Evolutionary conservation across 768 basidiomycete species (phyloP), one percentile per base, ranked within the genome.

Genomic region (Podaxis pistillaris): DNA sequence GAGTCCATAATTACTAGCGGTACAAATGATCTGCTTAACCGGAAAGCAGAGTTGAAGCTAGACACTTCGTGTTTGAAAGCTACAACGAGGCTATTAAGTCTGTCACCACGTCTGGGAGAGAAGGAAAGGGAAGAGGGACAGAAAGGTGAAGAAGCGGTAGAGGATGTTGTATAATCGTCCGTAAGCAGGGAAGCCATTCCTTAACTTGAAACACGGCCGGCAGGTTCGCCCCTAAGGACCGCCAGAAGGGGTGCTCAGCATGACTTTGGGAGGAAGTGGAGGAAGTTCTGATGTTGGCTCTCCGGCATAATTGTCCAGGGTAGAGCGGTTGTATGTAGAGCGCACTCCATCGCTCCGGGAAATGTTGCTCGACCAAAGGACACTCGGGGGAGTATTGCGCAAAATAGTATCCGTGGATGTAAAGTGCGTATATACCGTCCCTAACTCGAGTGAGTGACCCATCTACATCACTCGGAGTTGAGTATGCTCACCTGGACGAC

Each of bases 361-460:
- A 15, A 68, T 65, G 15, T 73, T 75, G 58, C 71, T 73, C 56
- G 46, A 40, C 60, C 70, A 71, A 66, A 71, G 70, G 30, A 75
- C 67, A 60, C 68, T 70, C 24, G 60, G 56, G 40, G 72, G 66
- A 22, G 71, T 66, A 38, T 69, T 72, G 17, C 72, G 69, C 51
- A 74, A 37, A 40, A 76, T 79, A 6, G 77, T 77, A 58, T 75
- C 75, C 0, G 75, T 73, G 0, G 74, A 71, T 1, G 76, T 77
- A 54, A 76, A 74, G 24, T 70, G 71, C 7, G 74, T 77, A 50
- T 74, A 75, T 22, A 76, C 64, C 13, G 76, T 77, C 8, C 72
- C 74, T 73, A 58, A 44, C 33, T 22, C 38, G 44, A n/a, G n/a
- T 58, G 24, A 60, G 47, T 13, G 13, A 37, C 15, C 24, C 22